phyloP scores from a whole-genome alignment of 495 filamentous ascomycete genomes.

The Bacidia gigantensis region DNA sequence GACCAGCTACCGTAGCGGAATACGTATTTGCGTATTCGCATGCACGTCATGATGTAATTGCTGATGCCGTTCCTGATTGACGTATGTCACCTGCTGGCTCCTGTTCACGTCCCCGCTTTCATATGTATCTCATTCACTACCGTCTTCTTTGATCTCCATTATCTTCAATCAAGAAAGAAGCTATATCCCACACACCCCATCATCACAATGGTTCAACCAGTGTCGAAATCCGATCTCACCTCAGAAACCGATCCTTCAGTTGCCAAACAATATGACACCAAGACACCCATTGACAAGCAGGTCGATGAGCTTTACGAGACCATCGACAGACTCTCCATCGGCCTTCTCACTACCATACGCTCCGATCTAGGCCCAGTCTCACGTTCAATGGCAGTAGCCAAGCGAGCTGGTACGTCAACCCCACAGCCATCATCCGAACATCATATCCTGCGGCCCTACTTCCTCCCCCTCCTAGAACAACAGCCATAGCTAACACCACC shows the following conservation, averaged over 20 bases:
- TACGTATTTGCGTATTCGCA: not conserved
- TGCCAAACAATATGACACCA: conserved; percentile 23
- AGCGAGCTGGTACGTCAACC: conserved; percentile 4
- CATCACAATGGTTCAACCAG: conserved; percentile 22
- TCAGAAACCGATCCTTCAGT: conserved; percentile 26
- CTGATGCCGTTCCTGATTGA: not conserved
- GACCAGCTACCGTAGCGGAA: too few species aligned
- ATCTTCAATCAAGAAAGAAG: not conserved
- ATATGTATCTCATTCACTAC: not conserved
- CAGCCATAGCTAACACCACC: not conserved
- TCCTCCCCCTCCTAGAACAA: not conserved
- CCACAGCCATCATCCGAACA: too few species aligned
- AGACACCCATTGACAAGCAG: conserved; percentile 22
- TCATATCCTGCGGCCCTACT: not conserved
- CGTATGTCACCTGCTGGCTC: not conserved
- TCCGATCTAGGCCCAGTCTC: conserved; percentile 23
- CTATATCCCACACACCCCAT: not conserved
- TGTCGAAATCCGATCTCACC: conserved; percentile 18
- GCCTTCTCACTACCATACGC: conserved; percentile 23
- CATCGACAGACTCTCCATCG: conserved; percentile 22
- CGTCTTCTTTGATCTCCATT: not conserved
- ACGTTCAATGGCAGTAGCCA: conserved; percentile 31
- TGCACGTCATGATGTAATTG: conserved; percentile 7
- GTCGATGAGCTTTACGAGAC: conserved; percentile 23
- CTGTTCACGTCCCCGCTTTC: not conserved